Evolutionary conservation across 1,284 basidiomycete species (phyloP).

Genomic region (Papiliotrema flavescens): DNA sequence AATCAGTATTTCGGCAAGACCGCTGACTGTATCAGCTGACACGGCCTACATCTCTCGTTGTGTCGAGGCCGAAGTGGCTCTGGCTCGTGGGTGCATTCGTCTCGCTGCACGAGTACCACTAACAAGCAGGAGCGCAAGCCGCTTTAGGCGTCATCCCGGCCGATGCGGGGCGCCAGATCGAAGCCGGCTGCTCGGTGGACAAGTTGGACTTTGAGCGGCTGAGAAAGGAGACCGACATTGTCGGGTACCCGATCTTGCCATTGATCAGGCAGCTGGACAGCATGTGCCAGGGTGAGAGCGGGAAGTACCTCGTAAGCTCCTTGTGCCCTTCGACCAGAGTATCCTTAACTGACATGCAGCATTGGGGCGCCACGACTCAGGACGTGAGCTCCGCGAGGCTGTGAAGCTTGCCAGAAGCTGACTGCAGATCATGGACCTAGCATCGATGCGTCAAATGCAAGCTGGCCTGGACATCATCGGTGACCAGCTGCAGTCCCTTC

Average conservation of each 20-base stretch:
- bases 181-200: not conserved
- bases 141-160: conserved; percentile 5
- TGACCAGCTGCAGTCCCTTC: conserved; percentile 1
- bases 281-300: conserved; percentile 6
- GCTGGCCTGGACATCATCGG: conserved; percentile 7
- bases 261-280: conserved; percentile 6
- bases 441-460: conserved; percentile 5
- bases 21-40: not conserved
- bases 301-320: conserved; percentile 3
- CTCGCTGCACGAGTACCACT: no score
- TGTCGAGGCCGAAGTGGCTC: conserved; percentile 6
- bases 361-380: not conserved
- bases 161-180: conserved; percentile 1
- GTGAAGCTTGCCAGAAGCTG: not conserved
- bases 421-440: conserved; percentile 7
- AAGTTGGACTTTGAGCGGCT: conserved; percentile 8
- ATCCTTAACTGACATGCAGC: not conserved
- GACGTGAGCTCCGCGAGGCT: not conserved
- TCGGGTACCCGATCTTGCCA: conserved; percentile 9
- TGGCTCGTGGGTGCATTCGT: no score
- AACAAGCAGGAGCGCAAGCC: conserved; percentile 1
- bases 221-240: conserved; percentile 7
- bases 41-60: conserved; percentile 2
- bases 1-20: not conserved
- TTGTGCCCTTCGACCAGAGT: not conserved